Conservation (phyloP, 148 eudicot species). For the Camellia lanceoleosa region DNA sequence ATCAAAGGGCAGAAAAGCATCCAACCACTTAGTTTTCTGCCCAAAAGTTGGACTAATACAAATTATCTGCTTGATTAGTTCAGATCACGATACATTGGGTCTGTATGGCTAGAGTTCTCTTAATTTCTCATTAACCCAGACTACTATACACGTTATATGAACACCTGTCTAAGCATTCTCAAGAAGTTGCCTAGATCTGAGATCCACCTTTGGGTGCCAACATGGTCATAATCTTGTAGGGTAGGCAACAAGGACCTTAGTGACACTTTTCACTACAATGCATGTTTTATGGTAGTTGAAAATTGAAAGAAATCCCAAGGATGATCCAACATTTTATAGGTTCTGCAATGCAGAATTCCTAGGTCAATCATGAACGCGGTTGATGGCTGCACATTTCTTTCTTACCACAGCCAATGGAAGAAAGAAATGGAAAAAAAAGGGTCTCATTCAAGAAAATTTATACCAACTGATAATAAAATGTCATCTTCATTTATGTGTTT, state of each 20-base stretch:
- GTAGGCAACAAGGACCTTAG: not conserved
- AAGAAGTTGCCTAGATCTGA: not conserved
- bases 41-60: too few relatives aligned
- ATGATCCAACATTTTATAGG: not conserved
- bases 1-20: too few relatives aligned
- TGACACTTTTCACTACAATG: not conserved
- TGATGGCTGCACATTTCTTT: not conserved
- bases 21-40: too few relatives aligned
- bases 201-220: not conserved
- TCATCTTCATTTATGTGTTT: not conserved
- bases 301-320: not conserved
- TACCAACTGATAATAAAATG: not conserved
- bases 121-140: too few relatives aligned
- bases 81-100: too few relatives aligned
- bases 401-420: not conserved
- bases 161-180: not conserved
- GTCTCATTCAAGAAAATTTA: not conserved
- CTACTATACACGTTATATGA: not conserved
- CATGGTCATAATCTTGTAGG: not conserved
- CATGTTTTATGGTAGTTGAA: not conserved
- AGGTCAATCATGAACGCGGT: not conserved
- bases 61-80: too few relatives aligned
- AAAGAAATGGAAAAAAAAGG: not conserved
- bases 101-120: too few relatives aligned
- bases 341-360: not conserved